Base-by-base conservation (phyloP, 192 early-diverging fungal genomes). In the Dissophora ornata region DNA sequence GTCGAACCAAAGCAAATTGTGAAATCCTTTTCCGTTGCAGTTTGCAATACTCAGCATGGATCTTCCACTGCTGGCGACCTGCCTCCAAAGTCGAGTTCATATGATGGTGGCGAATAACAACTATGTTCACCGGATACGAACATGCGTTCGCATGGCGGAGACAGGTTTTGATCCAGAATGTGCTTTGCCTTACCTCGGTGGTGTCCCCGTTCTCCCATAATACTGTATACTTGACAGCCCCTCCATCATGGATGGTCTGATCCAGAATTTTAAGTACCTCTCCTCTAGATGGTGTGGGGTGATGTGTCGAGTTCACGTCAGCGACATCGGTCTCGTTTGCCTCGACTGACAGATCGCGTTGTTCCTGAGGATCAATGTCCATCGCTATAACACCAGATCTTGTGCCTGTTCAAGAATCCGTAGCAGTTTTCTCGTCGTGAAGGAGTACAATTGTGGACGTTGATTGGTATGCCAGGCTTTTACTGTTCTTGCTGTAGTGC, bases 191-290 rank as follows among this genome's bases (percentile, higher is more conserved):
- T 81, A 81, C 80, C 67, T 81, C 69, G 18, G 80, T 71, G 49
- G 61, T 78, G n/a, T 46, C 57, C 2, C 80, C 80, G 38, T 79
- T 71, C 16, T 67, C 69, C 80, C 80, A 81, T 13, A 63, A 36
- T 13, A 81, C 71, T 21, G 61, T 70, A 42, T 81, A 81, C 42
- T 53, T 63, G 26, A 81, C 73, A 36, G 64, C 60, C 18, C 80
- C 80, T 24, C 67, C 67, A 19, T 69, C 67, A 21, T 69, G 52
- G 32, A 71, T 71, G 28, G 62, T 67, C 46, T 81, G 67, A 26
- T 62, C 62, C 7, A 78, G 55, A 45, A 81, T 78, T 46, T 66
- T 71, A 12, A 50, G 62, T 8, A 77, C 67, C 12, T 69, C 73
- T 18, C 80, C 80, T 28, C 36, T 67, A 1, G 67, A 40, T 41